Evolutionary conservation across 106 monocot genomes (phyloP).

Genomic region (Alisma plantagoaquatica): DNA sequence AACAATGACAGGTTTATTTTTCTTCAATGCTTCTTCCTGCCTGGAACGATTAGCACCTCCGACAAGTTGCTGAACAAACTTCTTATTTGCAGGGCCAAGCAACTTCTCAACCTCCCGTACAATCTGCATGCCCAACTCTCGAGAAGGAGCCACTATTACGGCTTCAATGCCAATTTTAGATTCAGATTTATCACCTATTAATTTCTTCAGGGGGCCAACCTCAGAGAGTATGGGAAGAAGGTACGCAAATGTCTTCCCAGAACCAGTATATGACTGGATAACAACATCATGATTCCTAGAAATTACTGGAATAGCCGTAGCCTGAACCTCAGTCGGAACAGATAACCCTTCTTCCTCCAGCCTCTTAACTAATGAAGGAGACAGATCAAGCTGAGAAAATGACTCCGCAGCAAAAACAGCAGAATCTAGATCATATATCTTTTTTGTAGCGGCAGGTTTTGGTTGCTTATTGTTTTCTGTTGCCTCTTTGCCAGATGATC

Average conservation of each 20-base stretch:
- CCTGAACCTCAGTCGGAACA: constrained; percentile 86
- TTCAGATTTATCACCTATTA: constrained; percentile 11
- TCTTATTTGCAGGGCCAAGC: constrained; percentile 55
- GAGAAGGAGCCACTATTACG: constrained; percentile 87
- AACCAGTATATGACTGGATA: constrained; percentile 97
- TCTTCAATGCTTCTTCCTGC: constrained; percentile 92
- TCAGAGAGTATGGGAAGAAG: constrained; percentile 84
- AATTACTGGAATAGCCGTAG: constrained; percentile 73
- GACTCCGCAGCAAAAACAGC: constrained; percentile 55
- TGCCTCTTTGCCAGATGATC: constrained; percentile 22
- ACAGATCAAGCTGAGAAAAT: constrained; percentile 70
- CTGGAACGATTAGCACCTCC: constrained; percentile 93
- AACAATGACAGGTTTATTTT: constrained; percentile 82
- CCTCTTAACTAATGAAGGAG: constrained; percentile 48
- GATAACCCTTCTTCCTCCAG: constrained; percentile 49
- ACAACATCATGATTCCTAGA: constrained; percentile 68
- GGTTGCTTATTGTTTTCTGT: constrained; percentile 4
- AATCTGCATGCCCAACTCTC: constrained; percentile 97
- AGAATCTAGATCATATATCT: constrained; percentile 27
- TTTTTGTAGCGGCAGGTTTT: constrained; percentile 11
- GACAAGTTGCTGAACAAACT: constrained; percentile 87
- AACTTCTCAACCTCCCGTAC: constrained; percentile 79
- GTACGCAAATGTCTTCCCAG: constrained; percentile 95
- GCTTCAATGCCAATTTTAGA: constrained; percentile 62
- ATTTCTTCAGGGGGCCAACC: constrained; percentile 59